phyloP scores from a whole-genome alignment of 1,284 basidiomycete species.

The Naganishia albida region DNA sequence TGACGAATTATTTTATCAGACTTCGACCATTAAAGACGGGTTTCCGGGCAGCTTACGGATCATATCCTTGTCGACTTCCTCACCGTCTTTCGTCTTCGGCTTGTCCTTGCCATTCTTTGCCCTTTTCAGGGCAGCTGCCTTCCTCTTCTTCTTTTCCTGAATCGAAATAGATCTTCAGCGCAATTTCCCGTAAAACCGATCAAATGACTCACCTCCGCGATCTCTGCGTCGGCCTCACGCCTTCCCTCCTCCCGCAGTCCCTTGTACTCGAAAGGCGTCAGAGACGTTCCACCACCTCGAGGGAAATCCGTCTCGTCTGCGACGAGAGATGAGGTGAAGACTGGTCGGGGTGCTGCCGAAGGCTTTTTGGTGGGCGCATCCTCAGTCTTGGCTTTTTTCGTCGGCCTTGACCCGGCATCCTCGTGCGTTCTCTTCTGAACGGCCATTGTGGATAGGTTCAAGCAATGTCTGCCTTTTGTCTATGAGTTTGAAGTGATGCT shows the following conservation, averaged over 20 bases:
- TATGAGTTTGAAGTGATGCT: neutral
- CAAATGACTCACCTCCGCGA: constrained; percentile 63
- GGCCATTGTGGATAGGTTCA: neutral
- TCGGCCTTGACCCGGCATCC: constrained; percentile 21
- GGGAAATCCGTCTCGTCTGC: constrained; percentile 89
- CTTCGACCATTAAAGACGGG: neutral
- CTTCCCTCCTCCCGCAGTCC: constrained; percentile 78
- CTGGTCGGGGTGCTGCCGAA: constrained; percentile 36
- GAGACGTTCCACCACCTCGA: constrained; percentile 70
- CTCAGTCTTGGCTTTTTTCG: constrained; percentile 23
- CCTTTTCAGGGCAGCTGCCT: constrained; percentile 55
- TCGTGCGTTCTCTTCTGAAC: constrained; percentile 18
- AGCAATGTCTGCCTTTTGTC: neutral
- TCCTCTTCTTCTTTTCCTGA: constrained; percentile 54
- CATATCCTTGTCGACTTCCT: constrained; percentile 49
- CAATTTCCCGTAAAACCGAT: constrained; percentile 24
- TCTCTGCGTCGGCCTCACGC: constrained; percentile 77
- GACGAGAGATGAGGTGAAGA: constrained; percentile 56
- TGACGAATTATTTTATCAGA: constrained; percentile 29
- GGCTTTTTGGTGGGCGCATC: constrained; percentile 21
- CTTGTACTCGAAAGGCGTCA: constrained; percentile 91
- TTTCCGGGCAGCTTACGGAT: constrained; percentile 41
- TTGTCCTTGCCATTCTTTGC: constrained; percentile 61
- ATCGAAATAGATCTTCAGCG: constrained; percentile 23
- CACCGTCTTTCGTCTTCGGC: constrained; percentile 53